phyloP scores from a whole-genome alignment of 2,329 filamentous ascomycete species.

The Tolypocladium paradoxum region DNA sequence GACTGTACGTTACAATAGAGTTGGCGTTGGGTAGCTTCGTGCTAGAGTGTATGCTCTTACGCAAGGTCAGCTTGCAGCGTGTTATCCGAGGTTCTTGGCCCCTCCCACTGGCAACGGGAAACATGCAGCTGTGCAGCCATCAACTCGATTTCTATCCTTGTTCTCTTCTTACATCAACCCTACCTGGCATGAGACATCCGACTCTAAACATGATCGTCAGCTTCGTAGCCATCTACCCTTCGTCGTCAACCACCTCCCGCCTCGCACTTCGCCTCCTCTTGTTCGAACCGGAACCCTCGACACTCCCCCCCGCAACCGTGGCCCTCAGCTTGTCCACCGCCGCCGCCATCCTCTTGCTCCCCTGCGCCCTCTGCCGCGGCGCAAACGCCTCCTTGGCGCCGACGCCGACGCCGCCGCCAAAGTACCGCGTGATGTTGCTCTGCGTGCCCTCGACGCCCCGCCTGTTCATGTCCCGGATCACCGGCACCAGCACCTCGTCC shows the following conservation, averaged over 20 bases:
- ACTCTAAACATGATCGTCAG: neutral
- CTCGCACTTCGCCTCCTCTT: slow-evolving; percentile 12
- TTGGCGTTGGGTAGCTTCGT: too few relatives aligned
- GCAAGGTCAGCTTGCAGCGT: too few relatives aligned
- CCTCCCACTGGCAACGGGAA: too few relatives aligned
- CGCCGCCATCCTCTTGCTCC: slow-evolving; percentile 64
- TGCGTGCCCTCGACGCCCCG: slow-evolving; percentile 85
- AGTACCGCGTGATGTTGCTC: slow-evolving; percentile 90
- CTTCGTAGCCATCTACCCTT: slow-evolving; percentile 4
- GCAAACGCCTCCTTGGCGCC: slow-evolving; percentile 59
- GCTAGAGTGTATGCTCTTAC: too few relatives aligned
- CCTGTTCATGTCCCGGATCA: slow-evolving; percentile 90
- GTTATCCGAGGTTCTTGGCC: too few relatives aligned
- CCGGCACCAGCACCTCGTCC: slow-evolving; percentile 90
- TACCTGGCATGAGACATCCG: neutral
- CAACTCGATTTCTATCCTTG: neutral
- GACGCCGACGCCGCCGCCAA: slow-evolving; percentile 61
- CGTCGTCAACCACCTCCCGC: slow-evolving; percentile 7
- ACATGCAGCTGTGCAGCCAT: too few relatives aligned
- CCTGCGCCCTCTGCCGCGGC: slow-evolving; percentile 53
- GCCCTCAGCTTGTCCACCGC: slow-evolving; percentile 57
- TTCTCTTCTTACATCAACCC: too few relatives aligned
- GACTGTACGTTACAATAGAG: too few relatives aligned
- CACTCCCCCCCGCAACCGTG: slow-evolving; percentile 11
- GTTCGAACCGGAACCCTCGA: neutral